phyloP scores from a whole-genome alignment of 2,329 filamentous ascomycete genomes.

The Xylaria sp. region DNA sequence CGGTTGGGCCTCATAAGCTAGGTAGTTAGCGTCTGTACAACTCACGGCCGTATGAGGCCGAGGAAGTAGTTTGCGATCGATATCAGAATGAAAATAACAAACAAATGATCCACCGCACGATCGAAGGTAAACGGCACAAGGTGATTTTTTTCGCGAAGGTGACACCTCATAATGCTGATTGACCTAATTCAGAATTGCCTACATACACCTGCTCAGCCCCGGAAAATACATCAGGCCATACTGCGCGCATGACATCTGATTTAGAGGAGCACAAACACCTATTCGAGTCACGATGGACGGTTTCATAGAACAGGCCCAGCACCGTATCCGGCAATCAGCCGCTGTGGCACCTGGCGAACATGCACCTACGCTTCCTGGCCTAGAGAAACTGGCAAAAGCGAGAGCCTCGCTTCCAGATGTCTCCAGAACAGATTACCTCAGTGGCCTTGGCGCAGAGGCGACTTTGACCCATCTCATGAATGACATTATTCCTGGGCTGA shows the following conservation, averaged over 20 bases:
- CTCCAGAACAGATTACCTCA: conserved; percentile 50
- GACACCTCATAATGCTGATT: conserved; percentile 9
- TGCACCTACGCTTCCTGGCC: conserved; percentile 55
- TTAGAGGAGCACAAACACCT: neutral
- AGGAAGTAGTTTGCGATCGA: conserved; percentile 48
- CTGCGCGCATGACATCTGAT: neutral
- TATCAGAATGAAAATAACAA: conserved; percentile 30
- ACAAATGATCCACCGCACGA: conserved; percentile 22
- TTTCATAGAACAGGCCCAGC: conserved; percentile 42
- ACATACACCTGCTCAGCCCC: neutral
- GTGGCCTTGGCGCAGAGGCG: conserved; percentile 46
- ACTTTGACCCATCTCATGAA: conserved; percentile 58
- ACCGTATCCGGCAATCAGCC: conserved; percentile 42
- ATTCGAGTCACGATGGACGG: conserved; percentile 28
- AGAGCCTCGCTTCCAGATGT: conserved; percentile 54
- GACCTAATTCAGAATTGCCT: neutral
- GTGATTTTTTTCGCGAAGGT: neutral
- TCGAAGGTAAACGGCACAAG: neutral
- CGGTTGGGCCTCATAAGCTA: conserved; percentile 2
- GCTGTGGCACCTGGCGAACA: conserved; percentile 31
- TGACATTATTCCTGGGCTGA: conserved; percentile 69
- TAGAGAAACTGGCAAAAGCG: conserved; percentile 51
- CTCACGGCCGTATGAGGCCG: neutral
- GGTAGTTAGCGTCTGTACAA: conserved; percentile 13
- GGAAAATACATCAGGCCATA: neutral